These are phyloP conservation scores for Sphaerosporella brunnea DNA, from an alignment of 495 filamentous ascomycete genomes.

Conservation along the genomic window DNA sequence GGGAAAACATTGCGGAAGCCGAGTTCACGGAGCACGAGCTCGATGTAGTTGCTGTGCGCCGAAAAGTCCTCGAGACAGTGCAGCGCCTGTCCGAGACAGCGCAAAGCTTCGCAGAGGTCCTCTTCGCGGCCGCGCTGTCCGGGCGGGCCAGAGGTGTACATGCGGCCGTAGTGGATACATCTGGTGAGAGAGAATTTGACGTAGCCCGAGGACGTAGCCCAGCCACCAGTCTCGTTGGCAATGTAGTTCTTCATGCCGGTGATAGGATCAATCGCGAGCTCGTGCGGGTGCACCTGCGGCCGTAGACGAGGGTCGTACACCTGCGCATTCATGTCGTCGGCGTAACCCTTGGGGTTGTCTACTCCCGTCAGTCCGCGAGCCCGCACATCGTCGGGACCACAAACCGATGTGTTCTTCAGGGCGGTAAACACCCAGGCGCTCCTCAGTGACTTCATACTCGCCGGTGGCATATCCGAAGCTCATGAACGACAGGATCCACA, in stretches of 20 bases:
- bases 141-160: constrained; percentile 58
- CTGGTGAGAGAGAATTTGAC: constrained; percentile 68
- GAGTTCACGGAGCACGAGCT: constrained; percentile 71
- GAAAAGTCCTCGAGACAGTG: constrained; percentile 93
- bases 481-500: constrained; percentile 83
- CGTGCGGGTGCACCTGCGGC: constrained; percentile 49
- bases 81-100: constrained; percentile 74
- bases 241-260: constrained; percentile 99
- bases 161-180: constrained; percentile 72
- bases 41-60: constrained; percentile 87
- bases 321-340: constrained; percentile 71
- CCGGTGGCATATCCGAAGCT: constrained; percentile 90
- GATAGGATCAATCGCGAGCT: constrained; percentile 63
- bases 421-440: constrained; percentile 77
- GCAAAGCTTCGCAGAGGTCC: constrained; percentile 76
- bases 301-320: constrained; percentile 70
- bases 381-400: constrained; percentile 9
- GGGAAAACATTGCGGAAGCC: constrained; percentile 69
- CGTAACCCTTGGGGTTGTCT: constrained; percentile 77
- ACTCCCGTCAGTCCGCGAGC: background rate
- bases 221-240: constrained; percentile 59
- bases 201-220: constrained; percentile 75
- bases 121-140: constrained; percentile 51
- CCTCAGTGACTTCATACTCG: constrained; percentile 90
- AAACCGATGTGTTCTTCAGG: constrained; percentile 83